Percentiles rank a stretch among this genome's conserved stretches.
Conservation (phyloP, 169 alveolate genomes). For the Cryptosporidium viatorum region DNA sequence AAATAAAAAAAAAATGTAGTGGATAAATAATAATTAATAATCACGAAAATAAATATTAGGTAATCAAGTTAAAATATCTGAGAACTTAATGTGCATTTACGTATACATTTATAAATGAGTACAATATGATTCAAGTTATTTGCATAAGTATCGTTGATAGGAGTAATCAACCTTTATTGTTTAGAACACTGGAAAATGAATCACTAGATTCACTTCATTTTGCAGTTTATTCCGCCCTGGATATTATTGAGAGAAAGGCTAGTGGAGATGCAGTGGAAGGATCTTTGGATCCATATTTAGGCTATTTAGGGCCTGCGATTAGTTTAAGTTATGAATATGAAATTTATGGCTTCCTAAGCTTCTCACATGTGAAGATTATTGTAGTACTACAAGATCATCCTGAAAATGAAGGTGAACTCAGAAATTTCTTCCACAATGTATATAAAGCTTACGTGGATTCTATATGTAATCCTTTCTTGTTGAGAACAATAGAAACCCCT, state of each 20-base stretch:
- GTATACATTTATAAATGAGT: not conserved
- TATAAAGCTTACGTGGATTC: constrained; percentile 62
- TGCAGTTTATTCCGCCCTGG: constrained; percentile 58
- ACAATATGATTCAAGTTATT: constrained; percentile 35
- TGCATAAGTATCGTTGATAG: constrained; percentile 51
- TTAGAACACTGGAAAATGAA: constrained; percentile 71
- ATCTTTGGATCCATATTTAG: constrained; percentile 52
- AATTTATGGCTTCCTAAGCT: constrained; percentile 68
- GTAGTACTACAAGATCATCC: constrained; percentile 69
- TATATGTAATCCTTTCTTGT: constrained; percentile 57
- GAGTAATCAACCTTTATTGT: constrained; percentile 58
- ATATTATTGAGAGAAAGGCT: constrained; percentile 46
- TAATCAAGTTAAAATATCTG: not conserved
- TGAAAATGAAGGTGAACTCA: constrained; percentile 48
- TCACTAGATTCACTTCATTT: constrained; percentile 41
- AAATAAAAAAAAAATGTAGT: not conserved
- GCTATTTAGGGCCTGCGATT: constrained; percentile 70
- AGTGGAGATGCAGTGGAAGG: constrained; percentile 21
- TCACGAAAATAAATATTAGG: too few relatives aligned
- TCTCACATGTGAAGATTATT: constrained; percentile 63
- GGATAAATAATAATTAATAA: not conserved
- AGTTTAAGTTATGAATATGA: constrained; percentile 67
- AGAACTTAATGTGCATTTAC: not conserved
- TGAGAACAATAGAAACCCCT: constrained; percentile 70
- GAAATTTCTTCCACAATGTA: constrained; percentile 30